phyloP scores from a whole-genome alignment of 305 asterid genomes.

The Solanum chacoense region DNA sequence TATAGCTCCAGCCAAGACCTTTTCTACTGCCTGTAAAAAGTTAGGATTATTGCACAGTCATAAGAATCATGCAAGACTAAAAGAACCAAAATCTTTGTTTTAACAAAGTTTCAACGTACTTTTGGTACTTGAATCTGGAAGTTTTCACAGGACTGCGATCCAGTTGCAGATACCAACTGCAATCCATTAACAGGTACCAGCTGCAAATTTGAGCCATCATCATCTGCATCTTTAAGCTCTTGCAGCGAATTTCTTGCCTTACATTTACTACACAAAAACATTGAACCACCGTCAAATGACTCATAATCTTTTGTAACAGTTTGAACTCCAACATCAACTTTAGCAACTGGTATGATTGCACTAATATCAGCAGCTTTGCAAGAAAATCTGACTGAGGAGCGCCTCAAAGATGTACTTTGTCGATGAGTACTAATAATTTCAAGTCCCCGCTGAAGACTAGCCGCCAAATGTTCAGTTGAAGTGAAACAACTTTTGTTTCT shows the following conservation, averaged over 20 bases:
- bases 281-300: conserved; percentile 16
- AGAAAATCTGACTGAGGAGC: conserved; percentile 71
- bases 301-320: conserved; percentile 35
- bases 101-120: conserved; percentile 36
- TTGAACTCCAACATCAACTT: conserved; percentile 91
- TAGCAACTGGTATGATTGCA: conserved; percentile 41
- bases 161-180: conserved; percentile 9
- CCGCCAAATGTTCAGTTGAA: conserved; percentile 73
- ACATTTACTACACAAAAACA: conserved; percentile 59
- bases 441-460: conserved; percentile 83
- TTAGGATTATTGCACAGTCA: conserved; percentile 9
- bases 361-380: conserved; percentile 50
- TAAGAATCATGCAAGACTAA: conserved; percentile 8
- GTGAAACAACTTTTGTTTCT: conserved; percentile 39
- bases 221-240: conserved; percentile 28
- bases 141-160: conserved; percentile 25
- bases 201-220: conserved; percentile 66
- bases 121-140: conserved; percentile 74
- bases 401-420: conserved; percentile 50
- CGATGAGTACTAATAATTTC: conserved; percentile 53
- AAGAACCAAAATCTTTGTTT: background rate
- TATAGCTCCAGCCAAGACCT: conserved; percentile 96
- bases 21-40: conserved; percentile 80
- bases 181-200: conserved; percentile 56
- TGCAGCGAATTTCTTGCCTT: conserved; percentile 33